These are phyloP conservation scores for Leucosporidium scottii DNA, from an alignment of 768 basidiomycete genomes.

Conservation along the genomic window DNA sequence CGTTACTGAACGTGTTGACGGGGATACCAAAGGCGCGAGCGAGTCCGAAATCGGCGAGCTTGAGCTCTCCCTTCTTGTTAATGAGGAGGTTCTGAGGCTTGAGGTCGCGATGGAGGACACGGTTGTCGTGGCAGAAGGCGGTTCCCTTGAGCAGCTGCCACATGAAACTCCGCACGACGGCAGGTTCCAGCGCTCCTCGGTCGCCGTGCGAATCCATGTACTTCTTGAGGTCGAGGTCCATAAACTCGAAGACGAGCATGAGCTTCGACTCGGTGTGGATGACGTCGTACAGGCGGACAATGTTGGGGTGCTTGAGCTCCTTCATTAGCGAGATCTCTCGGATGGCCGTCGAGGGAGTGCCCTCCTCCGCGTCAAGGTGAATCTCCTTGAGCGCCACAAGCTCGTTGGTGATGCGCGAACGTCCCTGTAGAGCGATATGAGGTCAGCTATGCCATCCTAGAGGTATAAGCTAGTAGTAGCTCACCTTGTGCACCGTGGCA, in stretches of 20 bases:
- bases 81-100: slow-evolving; percentile 98
- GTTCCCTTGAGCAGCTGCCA: slow-evolving; percentile 95
- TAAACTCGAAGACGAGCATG: slow-evolving; percentile 95
- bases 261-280: slow-evolving; percentile 98
- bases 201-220: slow-evolving; percentile 99
- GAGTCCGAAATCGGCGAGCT: slow-evolving; percentile 94
- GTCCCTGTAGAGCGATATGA: slow-evolving; percentile 53
- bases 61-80: slow-evolving; percentile 92
- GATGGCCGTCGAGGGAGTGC: slow-evolving; percentile 96
- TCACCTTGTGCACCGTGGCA: slow-evolving; percentile 47
- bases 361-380: slow-evolving; percentile 97
- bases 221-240: slow-evolving; percentile 96
- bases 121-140: slow-evolving; percentile 96
- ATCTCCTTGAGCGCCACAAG: slow-evolving; percentile 98
- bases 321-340: slow-evolving; percentile 99
- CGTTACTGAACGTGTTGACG: slow-evolving; percentile 98
- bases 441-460: neutral
- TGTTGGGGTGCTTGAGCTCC: slow-evolving; percentile 97
- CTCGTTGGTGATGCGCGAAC: slow-evolving; percentile 95
- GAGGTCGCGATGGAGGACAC: slow-evolving; percentile 92
- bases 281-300: slow-evolving; percentile 95
- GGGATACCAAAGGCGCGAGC: slow-evolving; percentile 97
- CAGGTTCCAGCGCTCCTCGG: slow-evolving; percentile 76
- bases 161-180: slow-evolving; percentile 90
- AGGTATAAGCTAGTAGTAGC: neutral